These are phyloP conservation scores for Thraustochytrium sp. DNA, from an alignment of 352 stramenopile genomes.

Conservation along the genomic window DNA sequence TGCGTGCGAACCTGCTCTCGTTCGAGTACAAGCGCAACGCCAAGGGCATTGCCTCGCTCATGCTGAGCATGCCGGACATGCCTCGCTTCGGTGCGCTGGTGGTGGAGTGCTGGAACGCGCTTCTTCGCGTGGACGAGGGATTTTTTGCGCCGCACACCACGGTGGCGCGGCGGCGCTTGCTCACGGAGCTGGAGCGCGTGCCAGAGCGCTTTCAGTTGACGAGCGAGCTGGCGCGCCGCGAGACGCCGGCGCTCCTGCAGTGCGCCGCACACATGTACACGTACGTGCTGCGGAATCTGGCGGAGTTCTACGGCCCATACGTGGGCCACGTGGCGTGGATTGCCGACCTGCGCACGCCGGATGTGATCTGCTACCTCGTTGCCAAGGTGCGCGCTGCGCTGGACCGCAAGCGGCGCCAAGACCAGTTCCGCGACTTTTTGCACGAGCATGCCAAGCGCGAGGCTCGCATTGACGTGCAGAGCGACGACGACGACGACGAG, in stretches of 20 bases:
- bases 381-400: neutral
- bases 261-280: slow-evolving; percentile 27
- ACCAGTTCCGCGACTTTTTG: slow-evolving; percentile 31
- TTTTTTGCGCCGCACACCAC: neutral
- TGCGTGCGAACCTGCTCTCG: neutral
- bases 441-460: slow-evolving; percentile 1
- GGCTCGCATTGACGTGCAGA: neutral
- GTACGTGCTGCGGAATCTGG: neutral
- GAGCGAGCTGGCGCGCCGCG: neutral
- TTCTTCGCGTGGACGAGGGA: neutral
- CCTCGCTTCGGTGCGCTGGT: neutral
- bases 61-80: slow-evolving; percentile 13
- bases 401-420: neutral
- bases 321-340: slow-evolving; percentile 31
- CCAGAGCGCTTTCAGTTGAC: slow-evolving; percentile 52
- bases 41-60: slow-evolving; percentile 22
- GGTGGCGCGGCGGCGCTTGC: neutral
- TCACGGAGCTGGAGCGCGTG: slow-evolving; percentile 49
- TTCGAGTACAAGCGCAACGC: slow-evolving; percentile 37
- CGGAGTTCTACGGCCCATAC: slow-evolving; percentile 26
- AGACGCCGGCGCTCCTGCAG: neutral
- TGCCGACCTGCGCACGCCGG: neutral
- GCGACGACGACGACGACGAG: neutral
- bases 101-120: slow-evolving; percentile 28
- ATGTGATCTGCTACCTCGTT: slow-evolving; percentile 32